Evolutionary conservation across 306 rosid species (phyloP).

Genomic region (Vicia faba): DNA sequence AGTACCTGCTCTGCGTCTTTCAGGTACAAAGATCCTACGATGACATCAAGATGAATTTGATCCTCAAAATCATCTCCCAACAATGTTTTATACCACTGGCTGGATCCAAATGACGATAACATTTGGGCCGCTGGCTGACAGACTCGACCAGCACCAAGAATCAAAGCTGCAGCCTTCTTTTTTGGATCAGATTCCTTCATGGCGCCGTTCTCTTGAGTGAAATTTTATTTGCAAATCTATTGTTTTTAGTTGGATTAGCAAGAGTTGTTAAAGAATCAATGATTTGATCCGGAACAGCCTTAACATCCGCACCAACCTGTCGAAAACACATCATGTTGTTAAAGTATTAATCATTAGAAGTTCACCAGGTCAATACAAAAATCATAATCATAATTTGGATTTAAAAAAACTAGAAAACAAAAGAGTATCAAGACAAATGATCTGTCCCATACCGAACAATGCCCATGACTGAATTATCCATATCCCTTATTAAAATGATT

Average conservation of each 20-base stretch:
- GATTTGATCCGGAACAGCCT: constrained; percentile 63
- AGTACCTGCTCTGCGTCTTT: constrained; percentile 88
- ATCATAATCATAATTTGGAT: background rate
- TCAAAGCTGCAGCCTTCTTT: constrained; percentile 71
- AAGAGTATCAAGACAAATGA: background rate
- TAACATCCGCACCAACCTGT: constrained; percentile 89
- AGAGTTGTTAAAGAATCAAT: constrained; percentile 77
- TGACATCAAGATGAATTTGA: constrained; percentile 68
- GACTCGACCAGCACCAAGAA: constrained; percentile 95
- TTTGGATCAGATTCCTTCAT: constrained; percentile 47
- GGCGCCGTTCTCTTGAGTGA: constrained; percentile 51
- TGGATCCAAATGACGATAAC: constrained; percentile 67
- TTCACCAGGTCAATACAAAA: constrained; percentile 4
- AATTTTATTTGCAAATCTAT: constrained; percentile 47
- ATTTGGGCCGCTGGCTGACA: constrained; percentile 91
- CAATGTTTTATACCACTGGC: constrained; percentile 50
- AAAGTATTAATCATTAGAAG: constrained; percentile 19
- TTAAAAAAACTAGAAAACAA: constrained; percentile 5
- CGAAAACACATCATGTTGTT: constrained; percentile 38
- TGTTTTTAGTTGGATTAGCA: constrained; percentile 58
- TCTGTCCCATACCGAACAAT: background rate
- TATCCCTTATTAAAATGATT: no score
- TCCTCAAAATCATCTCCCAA: constrained; percentile 60
- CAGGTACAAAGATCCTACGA: constrained; percentile 86
- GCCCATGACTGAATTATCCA: background rate